phyloP scores from a whole-genome alignment of 208 protist species.

The Lotmaria passim region DNA sequence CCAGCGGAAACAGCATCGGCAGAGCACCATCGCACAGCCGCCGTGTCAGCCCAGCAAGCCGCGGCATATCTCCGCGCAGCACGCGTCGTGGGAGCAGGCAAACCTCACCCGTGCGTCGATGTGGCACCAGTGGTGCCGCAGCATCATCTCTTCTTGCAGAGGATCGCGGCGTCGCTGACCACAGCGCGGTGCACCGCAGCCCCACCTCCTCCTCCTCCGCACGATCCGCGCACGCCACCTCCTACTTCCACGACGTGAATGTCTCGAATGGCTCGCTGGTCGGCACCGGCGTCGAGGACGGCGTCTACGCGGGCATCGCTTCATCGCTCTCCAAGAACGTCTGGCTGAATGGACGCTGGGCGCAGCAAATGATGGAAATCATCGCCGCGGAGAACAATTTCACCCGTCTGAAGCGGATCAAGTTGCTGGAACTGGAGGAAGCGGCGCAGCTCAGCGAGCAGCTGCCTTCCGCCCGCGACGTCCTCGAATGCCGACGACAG shows the following conservation, averaged over 20 bases:
- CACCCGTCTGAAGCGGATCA: slow-evolving; percentile 64
- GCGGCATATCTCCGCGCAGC: slow-evolving; percentile 1
- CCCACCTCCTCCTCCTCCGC: not conserved
- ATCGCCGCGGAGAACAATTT: slow-evolving; percentile 75
- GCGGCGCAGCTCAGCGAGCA: slow-evolving; percentile 44
- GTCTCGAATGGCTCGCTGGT: slow-evolving; percentile 17
- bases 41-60: slow-evolving; percentile 1
- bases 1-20: not conserved
- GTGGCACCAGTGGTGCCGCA: not conserved
- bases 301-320: slow-evolving; percentile 71
- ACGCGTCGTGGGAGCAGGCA: slow-evolving; percentile 5
- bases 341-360: slow-evolving; percentile 83
- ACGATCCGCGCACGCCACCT: not conserved
- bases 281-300: slow-evolving; percentile 79
- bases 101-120: slow-evolving; percentile 22
- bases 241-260: slow-evolving; percentile 29
- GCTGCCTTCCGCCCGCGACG: slow-evolving; percentile 63
- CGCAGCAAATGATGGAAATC: slow-evolving; percentile 67
- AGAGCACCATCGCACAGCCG: not conserved
- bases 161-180: slow-evolving; percentile 1
- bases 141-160: not conserved
- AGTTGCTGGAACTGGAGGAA: slow-evolving; percentile 72
- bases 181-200: slow-evolving; percentile 10
- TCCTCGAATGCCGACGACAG: slow-evolving; percentile 70
- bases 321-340: slow-evolving; percentile 77